Evolutionary conservation across 306 rosid species (phyloP).

Genomic region (Prunus persica): DNA sequence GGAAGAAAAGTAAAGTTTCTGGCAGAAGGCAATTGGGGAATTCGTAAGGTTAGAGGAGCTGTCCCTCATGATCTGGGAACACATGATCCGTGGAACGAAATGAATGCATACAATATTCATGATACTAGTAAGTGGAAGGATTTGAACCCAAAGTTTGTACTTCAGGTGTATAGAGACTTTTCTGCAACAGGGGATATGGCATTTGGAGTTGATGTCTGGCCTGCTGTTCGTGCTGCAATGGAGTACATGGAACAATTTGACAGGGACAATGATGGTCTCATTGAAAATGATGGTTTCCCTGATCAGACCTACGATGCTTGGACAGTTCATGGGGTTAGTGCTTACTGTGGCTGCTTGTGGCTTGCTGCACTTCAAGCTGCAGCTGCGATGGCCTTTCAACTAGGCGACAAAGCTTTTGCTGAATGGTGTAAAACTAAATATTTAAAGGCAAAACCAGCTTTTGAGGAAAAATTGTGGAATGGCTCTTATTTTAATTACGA

Average conservation of each 20-base stretch:
- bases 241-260: slow-evolving; percentile 95
- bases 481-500: slow-evolving; percentile 97
- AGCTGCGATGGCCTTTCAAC: slow-evolving; percentile 86
- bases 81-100: slow-evolving; percentile 95
- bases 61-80: slow-evolving; percentile 97
- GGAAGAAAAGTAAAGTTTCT: slow-evolving; percentile 89
- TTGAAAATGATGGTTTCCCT: slow-evolving; percentile 96
- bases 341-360: slow-evolving; percentile 97
- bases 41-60: slow-evolving; percentile 96
- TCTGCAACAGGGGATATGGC: slow-evolving; percentile 87
- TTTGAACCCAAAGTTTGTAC: slow-evolving; percentile 93
- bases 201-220: slow-evolving; percentile 98
- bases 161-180: slow-evolving; percentile 90
- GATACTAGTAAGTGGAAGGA: slow-evolving; percentile 98
- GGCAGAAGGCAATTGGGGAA: slow-evolving; percentile 92
- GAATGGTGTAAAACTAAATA: slow-evolving; percentile 82
- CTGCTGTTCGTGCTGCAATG: slow-evolving; percentile 93
- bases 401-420: slow-evolving; percentile 75
- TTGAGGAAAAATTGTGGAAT: slow-evolving; percentile 88
- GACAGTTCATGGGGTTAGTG: slow-evolving; percentile 98
- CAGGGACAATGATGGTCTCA: slow-evolving; percentile 79
- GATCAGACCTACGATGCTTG: slow-evolving; percentile 98
- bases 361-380: slow-evolving; percentile 98
- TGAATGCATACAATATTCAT: slow-evolving; percentile 96
- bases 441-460: slow-evolving; percentile 83